These are phyloP conservation scores for Cutaneotrichosporon sp. DNA, from an alignment of 1,284 basidiomycete genomes.

Conservation along the genomic window DNA sequence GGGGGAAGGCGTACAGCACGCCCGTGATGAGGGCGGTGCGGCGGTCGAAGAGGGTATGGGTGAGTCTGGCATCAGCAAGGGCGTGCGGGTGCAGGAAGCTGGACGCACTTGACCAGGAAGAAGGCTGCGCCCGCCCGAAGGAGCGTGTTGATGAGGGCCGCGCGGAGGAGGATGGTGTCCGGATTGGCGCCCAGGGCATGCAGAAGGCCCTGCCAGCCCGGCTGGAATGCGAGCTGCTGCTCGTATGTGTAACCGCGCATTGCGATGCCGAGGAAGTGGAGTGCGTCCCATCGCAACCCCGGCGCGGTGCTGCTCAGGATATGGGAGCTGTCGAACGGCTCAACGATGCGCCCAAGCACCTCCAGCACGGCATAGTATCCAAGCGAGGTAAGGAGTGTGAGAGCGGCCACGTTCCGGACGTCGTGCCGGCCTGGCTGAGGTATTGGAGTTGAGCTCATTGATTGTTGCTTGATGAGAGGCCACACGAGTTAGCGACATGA, in stretches of 20 bases:
- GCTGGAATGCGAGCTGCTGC: slow-evolving; percentile 85
- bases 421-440: neutral
- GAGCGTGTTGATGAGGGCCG: slow-evolving; percentile 33
- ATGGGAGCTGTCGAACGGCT: slow-evolving; percentile 44
- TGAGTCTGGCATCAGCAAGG: neutral
- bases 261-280: slow-evolving; percentile 76
- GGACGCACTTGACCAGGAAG: slow-evolving; percentile 63
- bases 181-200: slow-evolving; percentile 31
- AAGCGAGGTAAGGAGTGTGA: slow-evolving; percentile 9
- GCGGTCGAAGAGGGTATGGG: slow-evolving; percentile 39
- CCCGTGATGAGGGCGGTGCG: slow-evolving; percentile 64
- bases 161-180: slow-evolving; percentile 35
- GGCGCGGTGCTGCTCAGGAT: slow-evolving; percentile 20
- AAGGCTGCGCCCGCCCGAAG: slow-evolving; percentile 53
- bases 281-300: slow-evolving; percentile 80
- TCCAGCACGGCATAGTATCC: slow-evolving; percentile 25
- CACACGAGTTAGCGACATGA: neutral
- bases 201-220: slow-evolving; percentile 66
- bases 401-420: neutral
- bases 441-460: neutral
- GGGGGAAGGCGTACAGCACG: slow-evolving; percentile 73
- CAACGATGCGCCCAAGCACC: slow-evolving; percentile 17
- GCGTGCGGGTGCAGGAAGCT: neutral
- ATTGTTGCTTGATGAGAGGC: neutral
- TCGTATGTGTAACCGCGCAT: slow-evolving; percentile 67